These are phyloP conservation scores for Russula sp. DNA, from an alignment of 768 basidiomycete genomes.

Conservation along the genomic window DNA sequence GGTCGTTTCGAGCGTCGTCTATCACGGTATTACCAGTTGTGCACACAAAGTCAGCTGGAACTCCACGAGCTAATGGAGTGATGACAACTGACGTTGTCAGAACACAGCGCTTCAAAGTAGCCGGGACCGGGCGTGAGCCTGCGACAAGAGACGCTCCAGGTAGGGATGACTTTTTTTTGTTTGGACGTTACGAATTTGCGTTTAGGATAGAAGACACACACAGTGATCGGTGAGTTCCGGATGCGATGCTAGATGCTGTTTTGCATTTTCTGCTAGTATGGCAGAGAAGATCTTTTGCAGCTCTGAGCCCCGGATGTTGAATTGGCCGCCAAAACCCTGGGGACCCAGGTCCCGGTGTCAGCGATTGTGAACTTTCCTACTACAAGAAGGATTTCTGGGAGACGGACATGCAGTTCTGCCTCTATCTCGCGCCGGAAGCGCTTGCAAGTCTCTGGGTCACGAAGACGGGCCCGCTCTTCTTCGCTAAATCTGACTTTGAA, in stretches of 20 bases:
- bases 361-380: background rate
- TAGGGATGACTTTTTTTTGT: slow-evolving; percentile 42
- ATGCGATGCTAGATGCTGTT: slow-evolving; percentile 43
- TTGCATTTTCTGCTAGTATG: slow-evolving; percentile 38
- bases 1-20: slow-evolving; percentile 39
- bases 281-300: slow-evolving; percentile 29
- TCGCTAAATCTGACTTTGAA: background rate
- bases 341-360: background rate
- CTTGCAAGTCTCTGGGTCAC: slow-evolving; percentile 41
- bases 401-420: slow-evolving; percentile 24
- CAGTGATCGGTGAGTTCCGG: slow-evolving; percentile 54
- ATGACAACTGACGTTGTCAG: slow-evolving; percentile 43
- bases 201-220: slow-evolving; percentile 24
- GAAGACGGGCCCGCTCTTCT: slow-evolving; percentile 29
- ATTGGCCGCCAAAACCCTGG: slow-evolving; percentile 24
- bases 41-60: background rate
- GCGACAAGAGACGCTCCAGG: slow-evolving; percentile 52
- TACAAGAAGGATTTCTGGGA: background rate
- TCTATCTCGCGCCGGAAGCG: slow-evolving; percentile 44
- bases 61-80: background rate
- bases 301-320: slow-evolving; percentile 35
- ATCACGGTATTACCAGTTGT: slow-evolving; percentile 23
- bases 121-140: slow-evolving; percentile 63
- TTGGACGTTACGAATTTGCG: background rate
- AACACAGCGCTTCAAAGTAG: slow-evolving; percentile 56